Conservation (phyloP, 2,329 filamentous ascomycete species). For the Cytospora leucostoma region DNA sequence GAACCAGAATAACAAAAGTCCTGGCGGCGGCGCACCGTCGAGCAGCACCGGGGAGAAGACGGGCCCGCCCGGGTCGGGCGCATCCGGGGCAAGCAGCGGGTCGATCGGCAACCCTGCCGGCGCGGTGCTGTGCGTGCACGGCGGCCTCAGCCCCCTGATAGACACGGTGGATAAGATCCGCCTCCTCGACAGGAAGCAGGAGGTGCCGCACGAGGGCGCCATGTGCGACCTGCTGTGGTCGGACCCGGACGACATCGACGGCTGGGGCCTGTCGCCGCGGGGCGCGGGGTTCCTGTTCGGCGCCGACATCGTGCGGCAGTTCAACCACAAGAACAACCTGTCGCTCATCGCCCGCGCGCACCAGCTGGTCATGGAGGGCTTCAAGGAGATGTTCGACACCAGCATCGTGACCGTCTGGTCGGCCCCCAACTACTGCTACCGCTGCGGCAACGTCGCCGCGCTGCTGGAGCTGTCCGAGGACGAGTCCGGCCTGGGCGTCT, state of each 20-base stretch:
- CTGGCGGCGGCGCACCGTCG: constrained; percentile 30
- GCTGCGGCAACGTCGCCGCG: constrained; percentile 92
- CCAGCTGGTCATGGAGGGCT: constrained; percentile 98
- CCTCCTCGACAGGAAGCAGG: constrained; percentile 92
- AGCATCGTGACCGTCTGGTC: constrained; percentile 99
- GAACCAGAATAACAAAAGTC: constrained; percentile 18
- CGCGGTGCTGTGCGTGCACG: constrained; percentile 93
- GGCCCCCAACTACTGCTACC: constrained; percentile 94
- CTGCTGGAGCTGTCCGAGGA: constrained; percentile 93
- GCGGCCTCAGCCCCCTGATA: constrained; percentile 86
- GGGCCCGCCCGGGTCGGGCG: constrained; percentile 78
- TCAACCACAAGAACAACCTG: constrained; percentile 93
- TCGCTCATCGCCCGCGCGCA: constrained; percentile 91
- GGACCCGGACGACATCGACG: constrained; percentile 96
- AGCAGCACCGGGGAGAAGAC: constrained; percentile 50
- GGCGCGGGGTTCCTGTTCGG: constrained; percentile 96
- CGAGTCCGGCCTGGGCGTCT: constrained; percentile 69
- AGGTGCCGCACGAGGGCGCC: constrained; percentile 96
- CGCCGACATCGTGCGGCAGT: constrained; percentile 90
- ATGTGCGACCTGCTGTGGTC: constrained; percentile 99
- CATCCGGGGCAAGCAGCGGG: constrained; percentile 67
- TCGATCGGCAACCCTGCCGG: constrained; percentile 70
- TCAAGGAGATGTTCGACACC: constrained; percentile 98
- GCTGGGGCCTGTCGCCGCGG: constrained; percentile 91
- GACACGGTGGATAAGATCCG: constrained; percentile 96